These are phyloP conservation scores for Mucor mucedo DNA, from an alignment of 371 early-diverging fungal species.

Conservation along the genomic window DNA sequence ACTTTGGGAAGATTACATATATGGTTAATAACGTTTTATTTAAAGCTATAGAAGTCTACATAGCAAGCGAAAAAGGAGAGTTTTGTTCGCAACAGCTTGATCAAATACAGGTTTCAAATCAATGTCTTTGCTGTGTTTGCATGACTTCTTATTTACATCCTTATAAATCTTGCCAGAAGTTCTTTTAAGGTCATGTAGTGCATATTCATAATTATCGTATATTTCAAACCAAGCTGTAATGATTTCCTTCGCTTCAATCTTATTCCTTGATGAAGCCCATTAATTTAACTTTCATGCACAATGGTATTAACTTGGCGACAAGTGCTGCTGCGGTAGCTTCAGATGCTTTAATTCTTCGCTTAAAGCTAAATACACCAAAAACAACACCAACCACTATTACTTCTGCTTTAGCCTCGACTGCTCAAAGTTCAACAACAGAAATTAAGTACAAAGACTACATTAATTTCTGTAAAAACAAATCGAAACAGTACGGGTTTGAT, in stretches of 20 bases:
- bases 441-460: slow-evolving; percentile 18
- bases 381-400: slow-evolving; percentile 14
- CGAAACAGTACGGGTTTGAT: slow-evolving; percentile 21
- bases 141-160: slow-evolving; percentile 16
- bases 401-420: slow-evolving; percentile 16
- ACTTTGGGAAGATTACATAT: too few species aligned
- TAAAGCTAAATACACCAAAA: slow-evolving; percentile 20
- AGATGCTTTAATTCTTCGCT: slow-evolving; percentile 17
- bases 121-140: slow-evolving; percentile 15
- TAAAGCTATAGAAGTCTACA: too few species aligned
- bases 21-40: too few species aligned
- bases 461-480: slow-evolving; percentile 21
- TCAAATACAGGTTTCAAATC: slow-evolving; percentile 11
- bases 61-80: neutral
- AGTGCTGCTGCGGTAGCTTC: slow-evolving; percentile 20
- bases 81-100: slow-evolving; percentile 17
- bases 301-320: slow-evolving; percentile 17
- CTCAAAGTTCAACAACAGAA: slow-evolving; percentile 13
- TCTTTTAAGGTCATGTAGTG: slow-evolving; percentile 10
- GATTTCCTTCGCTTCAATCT: slow-evolving; percentile 12
- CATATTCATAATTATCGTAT: slow-evolving; percentile 11
- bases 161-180: slow-evolving; percentile 13
- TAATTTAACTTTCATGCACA: slow-evolving; percentile 5
- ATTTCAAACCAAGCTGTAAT: slow-evolving; percentile 13
- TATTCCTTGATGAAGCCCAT: slow-evolving; percentile 9